Evolutionary conservation across 129 eudicot species (phyloP), one percentile per base, ranked within the genome.

Genomic region (Rutidosis leptorrhynchoides): DNA sequence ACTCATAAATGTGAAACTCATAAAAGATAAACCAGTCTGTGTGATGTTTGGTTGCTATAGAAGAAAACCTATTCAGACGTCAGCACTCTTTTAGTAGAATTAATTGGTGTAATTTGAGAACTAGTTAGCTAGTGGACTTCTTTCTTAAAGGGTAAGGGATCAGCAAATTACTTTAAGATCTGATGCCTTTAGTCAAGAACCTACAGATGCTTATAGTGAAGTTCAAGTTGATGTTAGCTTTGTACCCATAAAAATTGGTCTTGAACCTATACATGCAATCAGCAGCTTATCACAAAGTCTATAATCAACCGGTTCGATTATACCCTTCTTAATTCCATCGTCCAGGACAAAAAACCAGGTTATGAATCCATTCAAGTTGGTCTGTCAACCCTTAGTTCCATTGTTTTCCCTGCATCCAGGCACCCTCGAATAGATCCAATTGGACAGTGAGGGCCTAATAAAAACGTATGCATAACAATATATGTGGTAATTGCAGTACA

Each of bases 341-440:
- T 54, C 22, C 30, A 2, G 15, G 32, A 55, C 32, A 55, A 7
- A 23, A 7, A 46, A 46, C 53, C 53, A 46, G 33, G 6, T 22
- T 21, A 12, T 58, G 37, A 21, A 58, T 58, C 40, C 27, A 3
- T 58, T 58, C 33, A 58, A 58, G 24, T 59, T 59, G 6, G 25
- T 26, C 43, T 25, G 17, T 59, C 23, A 59, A 59, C 29, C 64
- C 45, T 7, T n/a, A n/a, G n/a, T n/a, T 28, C 64, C 14, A 28
- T 59, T 28, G 45, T 27, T 59, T 58, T 11, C 64, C 64, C 5
- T 28, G 43, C 64, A 42, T 58, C 40, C 64, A 6, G 10, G 14
- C 64, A 58, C 64, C 59, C 7, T 54, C 8, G 59, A 54, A 54
- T 54, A 54, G 30, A 54, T 54, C 22, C 22, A 9, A 54, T 21